A percentile compares a stretch with the other conserved stretches of the same genome.
Evolutionary conservation across 805 yeast species (phyloP).

Genomic region (Pichia cephalocereana): DNA sequence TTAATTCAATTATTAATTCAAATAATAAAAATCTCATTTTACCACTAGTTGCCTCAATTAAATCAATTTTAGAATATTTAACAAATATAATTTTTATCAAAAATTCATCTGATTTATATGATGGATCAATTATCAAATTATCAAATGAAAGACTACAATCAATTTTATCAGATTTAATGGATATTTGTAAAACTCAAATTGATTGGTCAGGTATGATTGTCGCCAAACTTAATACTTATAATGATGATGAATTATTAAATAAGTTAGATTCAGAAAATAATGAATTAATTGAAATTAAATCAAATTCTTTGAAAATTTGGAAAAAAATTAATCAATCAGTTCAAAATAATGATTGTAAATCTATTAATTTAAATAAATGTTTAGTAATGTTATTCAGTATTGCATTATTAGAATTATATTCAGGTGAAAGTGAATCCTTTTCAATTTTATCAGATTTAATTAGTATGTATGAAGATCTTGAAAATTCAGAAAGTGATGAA

Average conservation of each 20-base stretch:
- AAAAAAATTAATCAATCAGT: constrained; percentile 14
- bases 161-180: constrained; percentile 36
- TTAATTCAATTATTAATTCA: not conserved
- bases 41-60: not conserved
- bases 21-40: not conserved
- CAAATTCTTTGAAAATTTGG: constrained; percentile 6
- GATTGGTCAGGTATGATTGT: constrained; percentile 14
- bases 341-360: constrained; percentile 26
- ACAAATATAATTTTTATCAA: not conserved
- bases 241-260: constrained; percentile 5
- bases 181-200: constrained; percentile 5
- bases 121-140: constrained; percentile 8
- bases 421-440: constrained; percentile 71
- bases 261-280: constrained; percentile 26
- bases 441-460: constrained; percentile 65
- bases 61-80: constrained; percentile 1
- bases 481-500: not conserved
- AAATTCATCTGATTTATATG: not conserved
- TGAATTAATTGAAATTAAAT: constrained; percentile 43
- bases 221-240: constrained; percentile 34
- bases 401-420: constrained; percentile 66
- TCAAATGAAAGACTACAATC: constrained; percentile 60
- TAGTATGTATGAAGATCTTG: constrained; percentile 42
- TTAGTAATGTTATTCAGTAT: constrained; percentile 73
- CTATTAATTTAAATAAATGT: constrained; percentile 26